Conservation (phyloP, 2,329 filamentous ascomycete genomes). For the Fusarium irregulare region DNA sequence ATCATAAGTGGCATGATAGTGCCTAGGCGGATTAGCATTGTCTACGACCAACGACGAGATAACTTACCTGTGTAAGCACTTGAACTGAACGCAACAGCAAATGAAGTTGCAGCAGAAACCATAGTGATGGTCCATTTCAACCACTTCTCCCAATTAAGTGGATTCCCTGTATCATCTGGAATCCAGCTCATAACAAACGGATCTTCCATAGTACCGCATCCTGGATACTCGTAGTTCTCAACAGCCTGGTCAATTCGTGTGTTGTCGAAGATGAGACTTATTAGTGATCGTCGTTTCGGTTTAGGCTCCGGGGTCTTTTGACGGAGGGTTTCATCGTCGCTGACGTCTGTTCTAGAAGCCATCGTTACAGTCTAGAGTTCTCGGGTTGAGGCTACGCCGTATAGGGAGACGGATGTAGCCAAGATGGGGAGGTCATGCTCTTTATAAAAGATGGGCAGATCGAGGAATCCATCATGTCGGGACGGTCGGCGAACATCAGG, state of each 20-base stretch:
- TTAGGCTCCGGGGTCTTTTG: conserved; percentile 8
- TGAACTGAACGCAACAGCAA: conserved; percentile 77
- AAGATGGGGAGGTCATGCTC: conserved; percentile 18
- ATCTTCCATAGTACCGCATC: conserved; percentile 72
- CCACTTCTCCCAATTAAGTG: conserved; percentile 65
- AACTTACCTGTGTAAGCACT: conserved; percentile 71
- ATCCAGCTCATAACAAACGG: conserved; percentile 77
- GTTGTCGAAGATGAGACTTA: conserved; percentile 65
- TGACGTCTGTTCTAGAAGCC: conserved; percentile 17
- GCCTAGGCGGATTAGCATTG: conserved; percentile 13
- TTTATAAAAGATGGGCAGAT: conserved; percentile 34
- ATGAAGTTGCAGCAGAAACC: conserved; percentile 72
- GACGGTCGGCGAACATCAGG: conserved; percentile 11
- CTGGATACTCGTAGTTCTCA: conserved; percentile 65
- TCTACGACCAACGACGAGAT: accelerated
- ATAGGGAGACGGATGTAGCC: conserved; percentile 6
- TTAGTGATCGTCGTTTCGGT: conserved; percentile 15
- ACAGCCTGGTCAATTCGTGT: conserved; percentile 68
- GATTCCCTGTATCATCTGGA: conserved; percentile 73
- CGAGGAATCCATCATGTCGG: conserved; percentile 21
- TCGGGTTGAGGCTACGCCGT: conserved; percentile 1
- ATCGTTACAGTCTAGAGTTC: not conserved
- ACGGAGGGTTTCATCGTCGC: conserved; percentile 35
- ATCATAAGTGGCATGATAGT: conserved; percentile 61
- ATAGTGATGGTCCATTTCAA: conserved; percentile 75